phyloP scores from a whole-genome alignment of 257 asterid species.

The Sherardia arvensis region DNA sequence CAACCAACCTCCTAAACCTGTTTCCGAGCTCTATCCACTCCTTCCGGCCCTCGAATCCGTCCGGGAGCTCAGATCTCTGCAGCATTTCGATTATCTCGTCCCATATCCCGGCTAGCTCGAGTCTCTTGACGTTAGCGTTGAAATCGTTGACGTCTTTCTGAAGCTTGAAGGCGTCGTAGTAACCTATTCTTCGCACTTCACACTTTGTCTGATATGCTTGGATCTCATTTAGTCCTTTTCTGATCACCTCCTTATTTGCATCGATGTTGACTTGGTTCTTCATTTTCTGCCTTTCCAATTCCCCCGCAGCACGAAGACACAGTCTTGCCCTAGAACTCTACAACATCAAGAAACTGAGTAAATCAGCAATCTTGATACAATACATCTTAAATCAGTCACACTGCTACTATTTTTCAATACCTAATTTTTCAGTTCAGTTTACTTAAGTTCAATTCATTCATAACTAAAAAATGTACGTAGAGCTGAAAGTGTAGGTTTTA shows the following conservation, averaged over 20 bases:
- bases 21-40: constrained; percentile 83
- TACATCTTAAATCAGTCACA: no score
- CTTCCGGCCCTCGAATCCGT: constrained; percentile 61
- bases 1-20: constrained; percentile 48
- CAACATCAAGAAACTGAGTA: constrained; percentile 7
- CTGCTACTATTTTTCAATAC: no score
- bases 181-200: constrained; percentile 60
- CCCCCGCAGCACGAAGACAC: constrained; percentile 87
- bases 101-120: constrained; percentile 66
- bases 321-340: constrained; percentile 66
- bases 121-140: constrained; percentile 52
- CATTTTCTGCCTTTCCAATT: constrained; percentile 56
- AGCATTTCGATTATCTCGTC: constrained; percentile 72
- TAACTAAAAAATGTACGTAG: no score
- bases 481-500: constrained; percentile 15
- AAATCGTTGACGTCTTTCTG: constrained; percentile 51
- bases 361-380: no score
- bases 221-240: constrained; percentile 38
- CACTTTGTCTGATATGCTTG: constrained; percentile 60
- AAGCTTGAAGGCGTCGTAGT: constrained; percentile 70
- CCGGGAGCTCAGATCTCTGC: constrained; percentile 66
- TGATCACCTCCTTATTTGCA: constrained; percentile 35
- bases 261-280: constrained; percentile 51
- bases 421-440: no score
- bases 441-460: no score